These are phyloP conservation scores for Cubamyces lactineus DNA, from an alignment of 768 basidiomycete species.

Conservation along the genomic window DNA sequence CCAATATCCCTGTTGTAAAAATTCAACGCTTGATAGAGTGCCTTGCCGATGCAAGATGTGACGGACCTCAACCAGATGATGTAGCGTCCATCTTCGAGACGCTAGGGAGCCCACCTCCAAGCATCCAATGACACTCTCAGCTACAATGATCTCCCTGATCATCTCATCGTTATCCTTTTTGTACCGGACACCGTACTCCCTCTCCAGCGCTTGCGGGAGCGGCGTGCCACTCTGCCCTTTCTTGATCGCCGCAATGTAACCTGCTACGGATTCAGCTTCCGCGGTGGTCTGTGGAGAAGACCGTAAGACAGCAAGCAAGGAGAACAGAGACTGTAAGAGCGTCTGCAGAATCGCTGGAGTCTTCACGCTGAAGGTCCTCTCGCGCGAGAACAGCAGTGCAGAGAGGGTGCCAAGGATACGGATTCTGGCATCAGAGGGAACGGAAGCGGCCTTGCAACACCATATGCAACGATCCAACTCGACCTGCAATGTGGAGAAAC, in stretches of 20 bases:
- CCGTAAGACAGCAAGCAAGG: slow-evolving; percentile 48
- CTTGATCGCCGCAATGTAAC: slow-evolving; percentile 49
- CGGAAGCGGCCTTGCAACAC: slow-evolving; percentile 67
- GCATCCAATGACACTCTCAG: slow-evolving; percentile 45
- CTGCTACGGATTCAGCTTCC: slow-evolving; percentile 43
- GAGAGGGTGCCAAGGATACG: slow-evolving; percentile 56
- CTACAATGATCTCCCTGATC: slow-evolving; percentile 51
- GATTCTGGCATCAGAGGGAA: slow-evolving; percentile 46
- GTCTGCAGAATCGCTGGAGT: slow-evolving; percentile 53
- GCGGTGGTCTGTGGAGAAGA: slow-evolving; percentile 29
- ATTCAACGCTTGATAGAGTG: neutral
- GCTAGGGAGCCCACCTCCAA: slow-evolving; percentile 51
- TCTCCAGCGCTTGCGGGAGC: slow-evolving; percentile 48
- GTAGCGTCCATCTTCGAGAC: slow-evolving; percentile 54
- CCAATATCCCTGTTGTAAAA: slow-evolving; percentile 53
- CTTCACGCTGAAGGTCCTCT: slow-evolving; percentile 45
- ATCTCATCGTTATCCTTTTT: slow-evolving; percentile 41
- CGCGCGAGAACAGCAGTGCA: slow-evolving; percentile 46
- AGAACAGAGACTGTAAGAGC: slow-evolving; percentile 54
- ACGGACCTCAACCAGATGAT: slow-evolving; percentile 53
- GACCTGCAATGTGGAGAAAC: slow-evolving; percentile 29
- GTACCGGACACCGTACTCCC: slow-evolving; percentile 49
- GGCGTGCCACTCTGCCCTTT: slow-evolving; percentile 54
- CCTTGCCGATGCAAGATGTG: neutral
- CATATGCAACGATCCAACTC: slow-evolving; percentile 67